Evolutionary conservation across 2,329 filamentous ascomycete species (phyloP).

Genomic region (Alternaria gaisen): DNA sequence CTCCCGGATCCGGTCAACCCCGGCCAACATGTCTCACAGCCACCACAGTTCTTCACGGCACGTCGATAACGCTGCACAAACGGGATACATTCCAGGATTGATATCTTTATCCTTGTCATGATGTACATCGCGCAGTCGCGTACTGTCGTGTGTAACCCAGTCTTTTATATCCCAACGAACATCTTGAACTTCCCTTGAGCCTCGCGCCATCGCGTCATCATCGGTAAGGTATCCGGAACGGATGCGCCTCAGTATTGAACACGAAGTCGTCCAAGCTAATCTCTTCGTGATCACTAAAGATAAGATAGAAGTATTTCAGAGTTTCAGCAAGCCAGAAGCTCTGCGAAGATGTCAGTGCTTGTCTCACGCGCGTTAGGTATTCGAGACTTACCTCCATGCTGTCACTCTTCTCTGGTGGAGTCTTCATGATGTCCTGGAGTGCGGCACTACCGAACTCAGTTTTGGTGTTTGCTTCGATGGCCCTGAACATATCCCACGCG

Average conservation of each 20-base stretch:
- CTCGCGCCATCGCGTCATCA: no score
- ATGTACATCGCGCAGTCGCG: not conserved
- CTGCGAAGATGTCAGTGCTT: slow-evolving; percentile 50
- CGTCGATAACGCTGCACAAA: not conserved
- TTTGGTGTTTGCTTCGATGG: slow-evolving; percentile 52
- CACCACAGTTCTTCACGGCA: not conserved
- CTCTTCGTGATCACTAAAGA: slow-evolving; percentile 73
- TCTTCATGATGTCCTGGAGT: slow-evolving; percentile 55
- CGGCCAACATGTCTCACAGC: not conserved
- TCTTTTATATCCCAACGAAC: no score
- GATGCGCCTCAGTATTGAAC: slow-evolving; percentile 66
- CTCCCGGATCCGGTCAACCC: not conserved
- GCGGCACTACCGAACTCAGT: slow-evolving; percentile 58
- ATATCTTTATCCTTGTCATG: not conserved
- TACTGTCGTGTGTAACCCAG: no score
- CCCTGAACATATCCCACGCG: slow-evolving; percentile 60
- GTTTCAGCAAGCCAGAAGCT: slow-evolving; percentile 93
- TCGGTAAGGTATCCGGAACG: slow-evolving; percentile 45
- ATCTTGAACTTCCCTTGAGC: no score
- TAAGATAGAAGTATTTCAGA: slow-evolving; percentile 88
- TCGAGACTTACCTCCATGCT: slow-evolving; percentile 52
- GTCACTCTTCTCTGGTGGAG: slow-evolving; percentile 43
- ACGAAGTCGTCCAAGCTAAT: slow-evolving; percentile 75
- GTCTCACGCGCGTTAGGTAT: not conserved
- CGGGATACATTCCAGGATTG: not conserved